phyloP scores from a whole-genome alignment of 2,329 filamentous ascomycete species.

The Epichloe brachyelytri region DNA sequence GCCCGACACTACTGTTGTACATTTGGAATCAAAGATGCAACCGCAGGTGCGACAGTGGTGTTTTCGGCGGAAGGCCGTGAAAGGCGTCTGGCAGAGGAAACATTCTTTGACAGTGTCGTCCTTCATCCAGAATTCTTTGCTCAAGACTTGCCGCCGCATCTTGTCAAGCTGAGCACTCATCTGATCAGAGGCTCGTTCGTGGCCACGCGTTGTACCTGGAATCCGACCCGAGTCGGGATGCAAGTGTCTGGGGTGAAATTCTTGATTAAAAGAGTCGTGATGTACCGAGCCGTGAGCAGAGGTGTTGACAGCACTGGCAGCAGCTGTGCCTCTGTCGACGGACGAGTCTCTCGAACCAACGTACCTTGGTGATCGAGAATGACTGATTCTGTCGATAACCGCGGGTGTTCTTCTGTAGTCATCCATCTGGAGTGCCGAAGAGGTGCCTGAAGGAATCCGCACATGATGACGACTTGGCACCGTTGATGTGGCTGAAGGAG shows the following conservation, averaged over 20 bases:
- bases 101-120: constrained; percentile 98
- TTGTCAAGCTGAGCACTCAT: constrained; percentile 52
- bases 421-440: constrained; percentile 23
- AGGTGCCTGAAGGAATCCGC: constrained; percentile 21
- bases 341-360: constrained; percentile 45
- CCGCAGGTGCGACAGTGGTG: constrained; percentile 93
- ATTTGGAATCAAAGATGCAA: constrained; percentile 97
- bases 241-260: constrained; percentile 30
- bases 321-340: constrained; percentile 41
- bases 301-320: constrained; percentile 43
- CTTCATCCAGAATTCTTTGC: constrained; percentile 98
- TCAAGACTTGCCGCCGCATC: constrained; percentile 76
- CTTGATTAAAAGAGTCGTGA: constrained; percentile 41
- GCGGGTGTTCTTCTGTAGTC: constrained; percentile 32
- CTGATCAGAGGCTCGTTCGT: constrained; percentile 42
- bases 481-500: constrained; percentile 17
- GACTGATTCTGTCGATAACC: constrained; percentile 43
- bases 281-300: constrained; percentile 45
- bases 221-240: constrained; percentile 36
- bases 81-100: constrained; percentile 80
- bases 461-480: constrained; percentile 21
- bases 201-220: constrained; percentile 40
- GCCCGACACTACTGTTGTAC: constrained; percentile 82
- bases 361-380: constrained; percentile 28
- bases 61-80: constrained; percentile 88